Conservation (phyloP, 805 yeast genomes). For the Sugiyamaella smithiae region DNA sequence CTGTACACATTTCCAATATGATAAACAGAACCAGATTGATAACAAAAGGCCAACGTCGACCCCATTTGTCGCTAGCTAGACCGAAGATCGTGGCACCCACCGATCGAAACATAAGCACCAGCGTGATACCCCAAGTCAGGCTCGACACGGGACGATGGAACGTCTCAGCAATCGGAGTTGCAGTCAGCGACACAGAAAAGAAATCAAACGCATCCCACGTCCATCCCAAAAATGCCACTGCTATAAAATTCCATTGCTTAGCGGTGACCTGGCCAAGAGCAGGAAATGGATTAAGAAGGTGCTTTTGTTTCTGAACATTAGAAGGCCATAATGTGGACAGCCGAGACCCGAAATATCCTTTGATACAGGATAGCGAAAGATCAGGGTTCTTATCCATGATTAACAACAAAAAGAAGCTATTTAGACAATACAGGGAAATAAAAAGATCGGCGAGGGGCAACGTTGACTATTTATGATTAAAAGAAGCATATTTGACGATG, state of each 20-base stretch:
- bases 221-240: constrained; percentile 64
- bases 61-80: constrained; percentile 55
- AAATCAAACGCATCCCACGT: constrained; percentile 72
- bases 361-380: constrained; percentile 25
- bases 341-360: constrained; percentile 34
- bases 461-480: too few relatives aligned
- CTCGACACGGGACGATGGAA: constrained; percentile 46
- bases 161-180: constrained; percentile 47
- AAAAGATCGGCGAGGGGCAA: too few relatives aligned
- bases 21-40: constrained; percentile 50
- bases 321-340: constrained; percentile 32
- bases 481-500: too few relatives aligned
- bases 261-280: constrained; percentile 48
- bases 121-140: constrained; percentile 70
- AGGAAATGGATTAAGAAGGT: constrained; percentile 58
- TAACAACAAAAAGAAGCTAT: not conserved
- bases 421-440: too few relatives aligned
- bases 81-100: constrained; percentile 72
- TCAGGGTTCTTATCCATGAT: constrained; percentile 23
- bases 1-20: constrained; percentile 61
- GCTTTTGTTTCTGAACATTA: constrained; percentile 18
- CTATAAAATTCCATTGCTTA: constrained; percentile 59
- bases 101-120: constrained; percentile 68
- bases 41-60: constrained; percentile 67
- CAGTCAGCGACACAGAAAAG: constrained; percentile 59